Base-by-base conservation (phyloP, 2,329 filamentous ascomycete genomes). In the Colletotrichum acutatum region DNA sequence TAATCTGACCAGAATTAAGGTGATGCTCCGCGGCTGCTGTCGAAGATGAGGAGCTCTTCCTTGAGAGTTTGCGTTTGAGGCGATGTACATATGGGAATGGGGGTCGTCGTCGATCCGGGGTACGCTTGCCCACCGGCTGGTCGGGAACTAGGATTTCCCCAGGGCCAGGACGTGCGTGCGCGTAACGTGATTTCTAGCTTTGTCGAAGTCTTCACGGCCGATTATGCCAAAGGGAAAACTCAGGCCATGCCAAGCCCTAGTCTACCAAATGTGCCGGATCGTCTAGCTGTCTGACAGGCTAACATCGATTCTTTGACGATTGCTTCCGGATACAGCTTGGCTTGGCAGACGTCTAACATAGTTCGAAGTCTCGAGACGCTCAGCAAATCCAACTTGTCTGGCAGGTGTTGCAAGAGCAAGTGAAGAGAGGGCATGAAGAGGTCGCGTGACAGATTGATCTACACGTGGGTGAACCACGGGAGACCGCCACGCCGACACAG, bases 211-310 rank as follows among this genome's bases (percentile, higher is more conserved):
- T n/a, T 37, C n/a, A 26, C 22, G 46, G 19, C 46, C 32, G 24
- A 34, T 70, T 26, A 60, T 70, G 62, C 68, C 54, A 59, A 42
- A 58, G 30, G 62, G 37, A 56, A 49, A n/a, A 57, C 59, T 65
- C 66, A 22, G 59, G 28, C 66, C 62, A 34, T 42, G 32, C 32
- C 62, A 65, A 59, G 54, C 11, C 14, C 32, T 58, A 24, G 37
- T 42, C 14, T 42, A 14, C 37, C 19, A 26, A 7, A 22, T 22
- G 46, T 46, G 42, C 60, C 37, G 32, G 26, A 12, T 53, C 52
- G 12, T 49, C n/a, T 22, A 26, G 52, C 32, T 65, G 49, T 34
- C 11, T 64, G 24, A 16, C 24, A 30, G n/a, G 37, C 16, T 42
- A 11, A 8, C 6, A 16, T 24, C 14, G 19, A 9, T 64, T 37